Evolutionary conservation across 495 filamentous ascomycete genomes (phyloP), one percentile per base, ranked within the genome.

Genomic region (Staphylotrichum longicolle): DNA sequence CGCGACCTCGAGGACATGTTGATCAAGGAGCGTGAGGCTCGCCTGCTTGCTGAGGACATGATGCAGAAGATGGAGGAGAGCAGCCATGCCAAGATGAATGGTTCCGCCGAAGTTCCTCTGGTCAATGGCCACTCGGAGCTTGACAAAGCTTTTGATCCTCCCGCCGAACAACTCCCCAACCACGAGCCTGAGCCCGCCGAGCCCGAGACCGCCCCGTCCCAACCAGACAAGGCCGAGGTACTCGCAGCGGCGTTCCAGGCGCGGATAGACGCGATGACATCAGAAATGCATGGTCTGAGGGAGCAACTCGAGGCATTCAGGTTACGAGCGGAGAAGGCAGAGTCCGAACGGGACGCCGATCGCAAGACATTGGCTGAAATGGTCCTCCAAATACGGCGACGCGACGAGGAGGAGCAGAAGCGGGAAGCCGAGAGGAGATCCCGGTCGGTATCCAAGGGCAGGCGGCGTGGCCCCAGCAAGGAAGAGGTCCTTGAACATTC

Each of bases 361-460:
- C 85, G 86, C 54, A 86, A 87, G 69, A 89, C 87, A 1, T 75
- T 98, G 30, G 86, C 88, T 0, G 91, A 96, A 70, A 93, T 97
- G 91, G 87, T 97, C 14, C 84, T 90, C 66, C 88, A 87, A 35
- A 85, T 96, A 48, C 84, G 90, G 50, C 79, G 79, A 63, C 87
- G 86, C 58, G 86, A 91, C 40, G 82, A 85, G 57, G 72, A 75
- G 35, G 70, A 70, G 7, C 72, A 69, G 42, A 64, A 67, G 50
- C 72, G 65, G 30, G 68, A 58, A 4, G 64, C 69, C 10, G 69
- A 71, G 55, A 62, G 64, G 27, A 68, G 67, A 49, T 64, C 72
- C 1, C 52, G 61, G 7, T 66, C 63, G 8, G 51, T 44, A 11
- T 70, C 66, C 37, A 63, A 56, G 46, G 46, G 60, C 61, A 42